A percentile compares a stretch with the other conserved stretches of the same genome.
Evolutionary conservation across 768 basidiomycete species (phyloP).

Genomic region (Boletus rufocinnamomeus): DNA sequence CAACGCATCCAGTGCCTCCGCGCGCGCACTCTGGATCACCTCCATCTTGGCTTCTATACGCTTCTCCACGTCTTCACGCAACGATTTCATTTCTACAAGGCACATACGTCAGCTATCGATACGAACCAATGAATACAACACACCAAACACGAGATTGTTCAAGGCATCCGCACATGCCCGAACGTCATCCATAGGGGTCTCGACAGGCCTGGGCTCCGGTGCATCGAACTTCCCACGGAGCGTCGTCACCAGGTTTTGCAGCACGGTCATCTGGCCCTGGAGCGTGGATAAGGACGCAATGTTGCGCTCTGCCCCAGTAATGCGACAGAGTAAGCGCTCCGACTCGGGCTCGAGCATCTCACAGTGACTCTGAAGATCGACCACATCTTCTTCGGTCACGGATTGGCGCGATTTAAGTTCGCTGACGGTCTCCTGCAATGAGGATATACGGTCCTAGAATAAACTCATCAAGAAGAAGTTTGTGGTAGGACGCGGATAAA

Average conservation of each 20-base stretch:
- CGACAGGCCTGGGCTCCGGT: slow-evolving; percentile 9
- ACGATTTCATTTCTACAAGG: slow-evolving; percentile 44
- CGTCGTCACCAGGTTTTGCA: slow-evolving; percentile 23
- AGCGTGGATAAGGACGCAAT: slow-evolving; percentile 32
- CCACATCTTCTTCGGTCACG: slow-evolving; percentile 32
- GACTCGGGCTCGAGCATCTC: slow-evolving; percentile 41
- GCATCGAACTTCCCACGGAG: slow-evolving; percentile 27
- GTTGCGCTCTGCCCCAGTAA: slow-evolving; percentile 33
- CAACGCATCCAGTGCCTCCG: slow-evolving; percentile 40
- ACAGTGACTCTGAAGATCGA: slow-evolving; percentile 39
- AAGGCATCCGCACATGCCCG: slow-evolving; percentile 38
- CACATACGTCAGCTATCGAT: background rate
- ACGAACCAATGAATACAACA: slow-evolving; percentile 6
- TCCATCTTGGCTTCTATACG: slow-evolving; percentile 51
- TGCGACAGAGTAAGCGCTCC: slow-evolving; percentile 30
- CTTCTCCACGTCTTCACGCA: slow-evolving; percentile 45
- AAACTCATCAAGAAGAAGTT: background rate
- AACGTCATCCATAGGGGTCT: slow-evolving; percentile 23
- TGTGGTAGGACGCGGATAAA: background rate
- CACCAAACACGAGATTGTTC: slow-evolving; percentile 46
- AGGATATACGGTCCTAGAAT: slow-evolving; percentile 27
- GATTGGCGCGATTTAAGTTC: slow-evolving; percentile 28
- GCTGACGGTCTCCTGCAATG: slow-evolving; percentile 23
- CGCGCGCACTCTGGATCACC: slow-evolving; percentile 42
- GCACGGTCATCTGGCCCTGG: slow-evolving; percentile 24